Percentiles rank a stretch among this genome's conserved stretches.
Conservation (phyloP, 2,329 filamentous ascomycete genomes). For the Pezicula radicicola region DNA sequence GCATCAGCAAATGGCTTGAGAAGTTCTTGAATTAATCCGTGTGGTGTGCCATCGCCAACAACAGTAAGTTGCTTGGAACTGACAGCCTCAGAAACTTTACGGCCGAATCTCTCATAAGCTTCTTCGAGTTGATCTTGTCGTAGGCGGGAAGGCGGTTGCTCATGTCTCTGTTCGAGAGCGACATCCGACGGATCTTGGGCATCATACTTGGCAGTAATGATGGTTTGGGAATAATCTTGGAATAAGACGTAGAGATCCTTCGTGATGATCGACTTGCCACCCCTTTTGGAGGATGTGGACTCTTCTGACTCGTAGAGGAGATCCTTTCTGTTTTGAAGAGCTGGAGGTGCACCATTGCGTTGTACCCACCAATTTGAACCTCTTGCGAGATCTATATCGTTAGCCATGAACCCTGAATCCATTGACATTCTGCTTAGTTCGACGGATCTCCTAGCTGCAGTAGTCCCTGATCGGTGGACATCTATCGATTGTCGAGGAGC, state of each 20-base stretch:
- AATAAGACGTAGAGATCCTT: conserved; percentile 87
- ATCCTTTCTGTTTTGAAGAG: conserved; percentile 79
- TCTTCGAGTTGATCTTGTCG: conserved; percentile 92
- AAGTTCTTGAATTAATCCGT: conserved; percentile 74
- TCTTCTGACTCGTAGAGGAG: conserved; percentile 82
- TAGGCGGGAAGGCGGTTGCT: conserved; percentile 74
- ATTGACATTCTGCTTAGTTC: conserved; percentile 73
- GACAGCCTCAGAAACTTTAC: conserved; percentile 70
- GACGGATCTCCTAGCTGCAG: conserved; percentile 49
- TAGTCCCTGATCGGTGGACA: conserved; percentile 47
- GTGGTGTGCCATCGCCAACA: conserved; percentile 80
- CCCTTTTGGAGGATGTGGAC: conserved; percentile 63
- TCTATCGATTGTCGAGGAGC: conserved; percentile 62
- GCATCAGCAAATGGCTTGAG: conserved; percentile 71
- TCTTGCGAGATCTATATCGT: conserved; percentile 76
- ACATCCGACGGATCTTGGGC: conserved; percentile 69
- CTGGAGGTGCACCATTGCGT: conserved; percentile 73
- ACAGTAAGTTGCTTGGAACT: conserved; percentile 72
- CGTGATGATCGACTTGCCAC: conserved; percentile 68
- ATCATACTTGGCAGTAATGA: conserved; percentile 79
- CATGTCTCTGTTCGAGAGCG: conserved; percentile 79
- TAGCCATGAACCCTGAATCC: conserved; percentile 82
- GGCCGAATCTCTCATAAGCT: conserved; percentile 77
- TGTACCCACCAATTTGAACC: conserved; percentile 86
- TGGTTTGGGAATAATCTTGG: conserved; percentile 93